A percentile compares a stretch with the other conserved stretches of the same genome.
Conservation (phyloP, 139 green algal species). For the Desmodesmus armatus region DNA sequence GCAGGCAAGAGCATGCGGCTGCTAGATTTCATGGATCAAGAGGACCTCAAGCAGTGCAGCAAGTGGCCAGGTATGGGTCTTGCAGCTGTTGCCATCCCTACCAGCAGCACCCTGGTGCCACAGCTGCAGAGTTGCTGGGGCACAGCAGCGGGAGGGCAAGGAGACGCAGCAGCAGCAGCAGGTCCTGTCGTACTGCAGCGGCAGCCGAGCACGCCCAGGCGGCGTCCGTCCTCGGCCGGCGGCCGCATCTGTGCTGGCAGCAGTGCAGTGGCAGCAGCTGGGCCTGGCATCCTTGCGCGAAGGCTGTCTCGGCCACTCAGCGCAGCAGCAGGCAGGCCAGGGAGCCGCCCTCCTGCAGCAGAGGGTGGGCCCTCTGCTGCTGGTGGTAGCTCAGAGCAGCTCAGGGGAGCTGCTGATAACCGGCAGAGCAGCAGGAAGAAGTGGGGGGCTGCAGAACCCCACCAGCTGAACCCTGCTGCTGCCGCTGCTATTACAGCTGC, state of each 20-base stretch:
- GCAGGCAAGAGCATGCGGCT: constrained; percentile 59
- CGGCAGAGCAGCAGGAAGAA: background rate
- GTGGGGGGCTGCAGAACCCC: background rate
- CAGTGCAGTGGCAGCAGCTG: background rate
- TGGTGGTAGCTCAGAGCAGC: too few relatives aligned
- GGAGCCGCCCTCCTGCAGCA: background rate
- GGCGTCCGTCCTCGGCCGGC: too few relatives aligned
- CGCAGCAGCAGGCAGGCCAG: background rate
- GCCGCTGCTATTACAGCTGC: background rate
- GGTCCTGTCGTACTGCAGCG: too few relatives aligned
- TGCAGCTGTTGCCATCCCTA: too few relatives aligned
- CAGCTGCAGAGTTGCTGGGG: background rate
- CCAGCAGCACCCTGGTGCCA: background rate
- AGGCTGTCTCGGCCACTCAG: background rate
- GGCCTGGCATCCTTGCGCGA: background rate
- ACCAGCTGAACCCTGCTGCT: background rate
- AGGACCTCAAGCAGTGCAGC: constrained; percentile 4
- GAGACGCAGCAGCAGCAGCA: background rate
- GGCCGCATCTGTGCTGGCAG: background rate
- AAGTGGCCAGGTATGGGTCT: background rate
- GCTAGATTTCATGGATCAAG: constrained; percentile 49
- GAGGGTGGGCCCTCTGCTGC: background rate
- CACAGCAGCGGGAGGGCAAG: background rate
- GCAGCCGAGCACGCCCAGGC: background rate
- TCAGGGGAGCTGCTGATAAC: background rate